phyloP scores from a whole-genome alignment of 208 protist genomes.

The Leishmania amazonensis region DNA sequence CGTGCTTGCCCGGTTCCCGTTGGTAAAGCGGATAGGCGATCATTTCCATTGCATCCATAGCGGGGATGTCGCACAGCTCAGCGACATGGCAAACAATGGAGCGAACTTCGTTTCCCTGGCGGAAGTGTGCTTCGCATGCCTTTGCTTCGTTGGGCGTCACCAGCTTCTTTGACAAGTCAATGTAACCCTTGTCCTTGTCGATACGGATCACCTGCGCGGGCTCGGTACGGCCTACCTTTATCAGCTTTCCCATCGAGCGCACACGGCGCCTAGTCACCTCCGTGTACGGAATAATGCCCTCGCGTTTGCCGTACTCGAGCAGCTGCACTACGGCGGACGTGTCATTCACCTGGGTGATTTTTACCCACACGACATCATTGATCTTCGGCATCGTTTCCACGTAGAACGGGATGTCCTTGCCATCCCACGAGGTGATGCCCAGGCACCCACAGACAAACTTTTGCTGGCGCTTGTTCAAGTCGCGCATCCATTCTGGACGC shows the following conservation, averaged over 20 bases:
- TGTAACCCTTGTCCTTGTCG: slow-evolving; percentile 99
- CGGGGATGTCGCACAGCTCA: slow-evolving; percentile 66
- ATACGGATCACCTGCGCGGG: slow-evolving; percentile 98
- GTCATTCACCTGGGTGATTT: slow-evolving; percentile 93
- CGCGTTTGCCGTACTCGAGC: slow-evolving; percentile 98
- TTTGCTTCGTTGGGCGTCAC: slow-evolving; percentile 96
- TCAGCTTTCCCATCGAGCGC: slow-evolving; percentile 98
- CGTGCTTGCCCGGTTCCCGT: slow-evolving; percentile 71
- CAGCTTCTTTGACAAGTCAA: slow-evolving; percentile 98
- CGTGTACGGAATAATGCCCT: slow-evolving; percentile 98
- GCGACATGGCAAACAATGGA: slow-evolving; percentile 97
- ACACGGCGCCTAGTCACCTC: slow-evolving; percentile 98
- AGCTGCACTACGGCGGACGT: slow-evolving; percentile 95
- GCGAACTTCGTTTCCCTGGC: slow-evolving; percentile 96
- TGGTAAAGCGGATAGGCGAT: slow-evolving; percentile 97
- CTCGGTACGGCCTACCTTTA: slow-evolving; percentile 97
- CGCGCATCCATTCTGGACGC: slow-evolving; percentile 68
- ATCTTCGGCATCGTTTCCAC: slow-evolving; percentile 92
- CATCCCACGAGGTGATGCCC: slow-evolving; percentile 78
- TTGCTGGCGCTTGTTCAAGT: slow-evolving; percentile 77
- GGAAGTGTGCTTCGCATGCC: slow-evolving; percentile 94
- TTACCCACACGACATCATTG: slow-evolving; percentile 98
- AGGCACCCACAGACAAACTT: slow-evolving; percentile 81
- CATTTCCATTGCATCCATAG: slow-evolving; percentile 86
- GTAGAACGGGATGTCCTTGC: slow-evolving; percentile 75